phyloP scores from a whole-genome alignment of 768 basidiomycete genomes.

The Serendipita sp. region DNA sequence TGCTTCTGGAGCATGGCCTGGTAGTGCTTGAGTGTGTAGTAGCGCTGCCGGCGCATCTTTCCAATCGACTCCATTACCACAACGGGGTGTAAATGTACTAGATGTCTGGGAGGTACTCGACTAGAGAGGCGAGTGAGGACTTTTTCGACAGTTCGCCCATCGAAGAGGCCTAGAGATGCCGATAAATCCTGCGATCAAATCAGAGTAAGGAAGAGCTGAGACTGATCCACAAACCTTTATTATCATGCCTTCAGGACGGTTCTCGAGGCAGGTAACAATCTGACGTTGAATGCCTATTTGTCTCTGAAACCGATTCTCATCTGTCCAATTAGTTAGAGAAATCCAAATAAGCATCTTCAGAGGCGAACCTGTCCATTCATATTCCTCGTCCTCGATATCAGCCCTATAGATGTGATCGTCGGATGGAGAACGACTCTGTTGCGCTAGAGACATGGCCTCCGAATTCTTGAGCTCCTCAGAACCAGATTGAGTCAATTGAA shows the following conservation, averaged over 20 bases:
- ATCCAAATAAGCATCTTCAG: neutral
- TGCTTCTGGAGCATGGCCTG: conserved; percentile 45
- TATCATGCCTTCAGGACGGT: conserved; percentile 38
- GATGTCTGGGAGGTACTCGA: conserved; percentile 47
- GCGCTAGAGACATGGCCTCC: neutral
- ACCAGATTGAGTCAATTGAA: neutral
- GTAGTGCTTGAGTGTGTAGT: conserved; percentile 62
- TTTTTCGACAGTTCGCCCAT: conserved; percentile 72
- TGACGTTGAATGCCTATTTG: neutral
- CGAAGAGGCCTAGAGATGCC: conserved; percentile 45
- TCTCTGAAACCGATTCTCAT: neutral
- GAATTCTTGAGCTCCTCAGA: neutral
- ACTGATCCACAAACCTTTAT: conserved; percentile 33
- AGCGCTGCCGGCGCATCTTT: conserved; percentile 73
- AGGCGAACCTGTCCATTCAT: neutral
- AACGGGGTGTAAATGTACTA: conserved; percentile 52
- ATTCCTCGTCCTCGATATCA: neutral
- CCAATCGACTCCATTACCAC: conserved; percentile 68
- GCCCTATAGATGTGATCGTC: neutral
- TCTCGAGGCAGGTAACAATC: neutral
- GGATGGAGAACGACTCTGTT: too few species aligned
- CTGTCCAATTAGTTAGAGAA: neutral
- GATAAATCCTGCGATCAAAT: conserved; percentile 40
- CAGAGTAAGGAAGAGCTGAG: neutral
- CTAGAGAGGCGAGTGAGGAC: conserved; percentile 54